Evolutionary conservation across 2,329 filamentous ascomycete genomes (phyloP), one percentile per base, ranked within the genome.

Genomic region (Talaromyces amestolkiae): DNA sequence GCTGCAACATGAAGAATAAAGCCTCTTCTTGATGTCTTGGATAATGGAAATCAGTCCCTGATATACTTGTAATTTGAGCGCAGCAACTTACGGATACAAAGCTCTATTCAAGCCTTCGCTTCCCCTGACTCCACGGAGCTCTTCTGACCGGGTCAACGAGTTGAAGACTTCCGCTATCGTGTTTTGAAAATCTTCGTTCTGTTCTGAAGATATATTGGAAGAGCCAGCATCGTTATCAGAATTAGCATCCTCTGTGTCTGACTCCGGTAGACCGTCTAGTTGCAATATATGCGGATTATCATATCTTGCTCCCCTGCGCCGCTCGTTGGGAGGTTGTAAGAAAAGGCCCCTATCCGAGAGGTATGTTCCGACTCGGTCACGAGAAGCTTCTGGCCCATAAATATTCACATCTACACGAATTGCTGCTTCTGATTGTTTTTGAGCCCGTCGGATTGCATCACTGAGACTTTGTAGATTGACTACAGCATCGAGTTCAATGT

Each of bases 1-100:
- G 19, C 41, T 63, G 61, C 27, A 63, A 24, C 61, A 63, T 63
- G 41, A 63, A 63, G 10, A 45, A 51, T 19, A 63, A 58, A 31
- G 61, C 61, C 27, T 63, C 49, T 49, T 63, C 49, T 47, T 63
- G 61, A 41, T 63, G 61, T 5, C 61, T 63, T 17, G 45, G 7
- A 7, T 9, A 37, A 15, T 15, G 31, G 10, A 1, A 8, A 56
- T 56, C 27, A 56, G 31, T 19, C 2, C 2, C 5, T 19, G n/a
- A 7, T 6, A 37, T 35, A 13, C 2, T 37, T 37, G 1, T 56
- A 27, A 17, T 19, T 15, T 37, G 49, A 33, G 15, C 3, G 7
- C 11, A 15, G 24, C 43, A 31, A 54, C 60, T 54, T 37, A 62
- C 60, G n/a, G 47, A 43, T 62, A 54, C 5, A 62, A 33, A 13